phyloP scores from a whole-genome alignment of 163 green algal species.

The Volvox carteri region DNA sequence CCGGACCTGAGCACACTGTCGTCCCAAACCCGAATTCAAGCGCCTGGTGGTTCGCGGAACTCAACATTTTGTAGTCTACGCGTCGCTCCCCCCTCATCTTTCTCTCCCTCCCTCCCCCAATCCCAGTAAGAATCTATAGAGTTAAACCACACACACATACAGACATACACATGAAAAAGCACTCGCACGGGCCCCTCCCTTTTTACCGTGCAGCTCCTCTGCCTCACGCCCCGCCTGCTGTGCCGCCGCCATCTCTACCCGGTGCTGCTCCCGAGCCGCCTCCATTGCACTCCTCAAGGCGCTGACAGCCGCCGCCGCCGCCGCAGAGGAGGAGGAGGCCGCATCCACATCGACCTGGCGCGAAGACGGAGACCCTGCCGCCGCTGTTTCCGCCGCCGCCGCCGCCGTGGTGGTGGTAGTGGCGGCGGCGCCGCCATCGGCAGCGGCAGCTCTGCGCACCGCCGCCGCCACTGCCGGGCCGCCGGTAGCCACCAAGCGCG shows the following conservation, averaged over 20 bases:
- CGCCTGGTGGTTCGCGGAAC: too few relatives aligned
- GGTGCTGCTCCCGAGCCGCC: neutral
- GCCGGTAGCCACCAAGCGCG: neutral
- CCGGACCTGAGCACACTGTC: too few relatives aligned
- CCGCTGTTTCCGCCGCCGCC: too few relatives aligned
- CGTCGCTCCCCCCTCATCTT: too few relatives aligned
- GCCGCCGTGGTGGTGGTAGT: neutral
- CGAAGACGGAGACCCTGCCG: too few relatives aligned
- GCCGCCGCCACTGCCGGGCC: conserved; percentile 5
- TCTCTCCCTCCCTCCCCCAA: too few relatives aligned
- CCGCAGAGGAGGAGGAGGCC: neutral
- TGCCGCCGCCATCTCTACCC: neutral
- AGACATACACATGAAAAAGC: neutral
- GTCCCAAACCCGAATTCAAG: too few relatives aligned
- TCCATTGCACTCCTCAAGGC: neutral
- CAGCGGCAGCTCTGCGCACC: neutral
- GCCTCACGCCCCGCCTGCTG: neutral
- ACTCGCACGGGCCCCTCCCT: too few relatives aligned
- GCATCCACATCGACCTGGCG: too few relatives aligned
- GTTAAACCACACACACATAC: neutral
- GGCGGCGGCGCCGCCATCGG: too few relatives aligned
- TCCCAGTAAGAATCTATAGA: too few relatives aligned
- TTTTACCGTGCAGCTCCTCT: conserved; percentile 8
- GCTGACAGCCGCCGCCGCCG: neutral
- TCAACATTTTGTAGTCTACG: too few relatives aligned